phyloP scores from a whole-genome alignment of 2,329 filamentous ascomycete genomes.

The Kalaharituber pfeilii region DNA sequence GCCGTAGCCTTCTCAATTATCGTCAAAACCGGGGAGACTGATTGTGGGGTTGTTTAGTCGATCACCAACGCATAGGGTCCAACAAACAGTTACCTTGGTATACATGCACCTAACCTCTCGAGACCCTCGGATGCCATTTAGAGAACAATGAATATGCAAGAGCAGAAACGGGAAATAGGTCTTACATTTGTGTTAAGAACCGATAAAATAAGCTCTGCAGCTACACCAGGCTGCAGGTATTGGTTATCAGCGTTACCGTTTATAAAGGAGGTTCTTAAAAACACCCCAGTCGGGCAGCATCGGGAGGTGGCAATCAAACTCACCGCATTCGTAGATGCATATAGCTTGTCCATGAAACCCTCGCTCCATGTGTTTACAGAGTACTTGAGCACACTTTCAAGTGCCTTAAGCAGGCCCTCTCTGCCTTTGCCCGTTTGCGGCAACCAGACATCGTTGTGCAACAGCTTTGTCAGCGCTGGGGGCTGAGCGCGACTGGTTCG shows the following conservation, averaged over 20 bases:
- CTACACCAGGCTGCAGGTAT: constrained; percentile 39
- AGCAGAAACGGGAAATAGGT: not conserved
- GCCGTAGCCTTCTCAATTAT: constrained; percentile 75
- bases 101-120: constrained; percentile 50
- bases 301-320: constrained; percentile 25
- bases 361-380: constrained; percentile 98
- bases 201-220: constrained; percentile 67
- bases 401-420: constrained; percentile 53
- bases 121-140: not conserved
- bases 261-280: too few species aligned
- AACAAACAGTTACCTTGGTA: constrained; percentile 39
- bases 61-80: too few species aligned
- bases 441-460: constrained; percentile 33
- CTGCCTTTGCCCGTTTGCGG: constrained; percentile 41
- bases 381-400: constrained; percentile 57
- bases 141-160: not conserved
- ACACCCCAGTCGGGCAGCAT: too few species aligned
- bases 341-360: constrained; percentile 90
- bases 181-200: constrained; percentile 73
- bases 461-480: constrained; percentile 38
- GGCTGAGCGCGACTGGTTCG: constrained; percentile 27
- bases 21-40: constrained; percentile 69
- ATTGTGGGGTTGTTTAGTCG: not conserved
- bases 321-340: constrained; percentile 72
- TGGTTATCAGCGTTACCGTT: too few species aligned